A percentile compares a stretch with the other conserved stretches of the same genome.
phyloP scores from a whole-genome alignment of 768 basidiomycete genomes.

The Boletus rex-veris region DNA sequence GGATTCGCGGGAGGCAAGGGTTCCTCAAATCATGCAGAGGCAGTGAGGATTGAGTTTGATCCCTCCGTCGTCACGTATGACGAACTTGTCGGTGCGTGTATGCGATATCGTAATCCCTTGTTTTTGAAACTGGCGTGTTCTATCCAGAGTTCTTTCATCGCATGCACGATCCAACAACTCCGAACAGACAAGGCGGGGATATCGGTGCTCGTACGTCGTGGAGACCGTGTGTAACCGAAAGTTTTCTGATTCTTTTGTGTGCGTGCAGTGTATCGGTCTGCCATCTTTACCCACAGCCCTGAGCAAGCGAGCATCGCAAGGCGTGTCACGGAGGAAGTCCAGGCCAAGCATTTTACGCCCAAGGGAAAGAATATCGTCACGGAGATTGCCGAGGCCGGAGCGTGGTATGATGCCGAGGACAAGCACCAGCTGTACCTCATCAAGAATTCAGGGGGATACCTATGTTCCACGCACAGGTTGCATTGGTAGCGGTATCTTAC shows the following conservation, averaged over 20 bases:
- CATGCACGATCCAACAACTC: conserved; percentile 87
- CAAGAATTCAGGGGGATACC: conserved; percentile 84
- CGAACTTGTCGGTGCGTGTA: conserved; percentile 75
- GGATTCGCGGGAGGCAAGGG: conserved; percentile 77
- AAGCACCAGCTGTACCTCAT: conserved; percentile 81
- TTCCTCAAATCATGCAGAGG: conserved; percentile 67
- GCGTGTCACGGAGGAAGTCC: conserved; percentile 77
- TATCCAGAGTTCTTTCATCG: conserved; percentile 89
- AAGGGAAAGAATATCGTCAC: conserved; percentile 27
- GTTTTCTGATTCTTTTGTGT: not conserved
- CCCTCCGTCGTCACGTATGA: conserved; percentile 72
- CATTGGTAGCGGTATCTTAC: conserved; percentile 61
- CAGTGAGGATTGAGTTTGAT: conserved; percentile 83
- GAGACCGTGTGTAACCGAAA: not conserved
- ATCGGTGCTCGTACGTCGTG: conserved; percentile 65
- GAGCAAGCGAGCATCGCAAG: conserved; percentile 46
- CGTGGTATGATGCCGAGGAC: conserved; percentile 82
- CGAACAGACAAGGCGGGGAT: conserved; percentile 76
- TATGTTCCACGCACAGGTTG: conserved; percentile 84
- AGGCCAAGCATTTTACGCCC: conserved; percentile 33
- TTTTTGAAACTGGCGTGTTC: not conserved
- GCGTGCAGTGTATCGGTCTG: conserved; percentile 82
- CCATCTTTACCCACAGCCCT: conserved; percentile 75
- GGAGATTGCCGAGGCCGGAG: conserved; percentile 34
- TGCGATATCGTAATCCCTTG: not conserved